These are phyloP conservation scores for Cyanodermella asteris DNA, from an alignment of 2,329 filamentous ascomycete genomes.

Conservation along the genomic window DNA sequence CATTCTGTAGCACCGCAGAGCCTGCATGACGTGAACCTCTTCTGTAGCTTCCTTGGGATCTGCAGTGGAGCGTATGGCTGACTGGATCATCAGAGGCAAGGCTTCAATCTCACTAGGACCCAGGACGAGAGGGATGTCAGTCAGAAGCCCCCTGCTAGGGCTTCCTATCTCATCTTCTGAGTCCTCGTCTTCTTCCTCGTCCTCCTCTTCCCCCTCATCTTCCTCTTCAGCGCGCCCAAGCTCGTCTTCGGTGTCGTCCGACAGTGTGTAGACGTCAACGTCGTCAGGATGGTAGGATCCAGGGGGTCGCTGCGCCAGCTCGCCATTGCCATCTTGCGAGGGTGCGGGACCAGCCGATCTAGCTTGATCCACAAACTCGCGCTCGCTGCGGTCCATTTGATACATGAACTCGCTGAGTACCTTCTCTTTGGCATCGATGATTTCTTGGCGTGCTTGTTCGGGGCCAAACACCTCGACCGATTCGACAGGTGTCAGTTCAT, in stretches of 20 bases:
- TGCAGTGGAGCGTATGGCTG: constrained; percentile 45
- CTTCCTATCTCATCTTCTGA: constrained; percentile 36
- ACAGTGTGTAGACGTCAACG: constrained; percentile 19
- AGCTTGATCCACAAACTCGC: no score
- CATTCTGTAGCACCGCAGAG: constrained; percentile 72
- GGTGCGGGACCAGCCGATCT: no score
- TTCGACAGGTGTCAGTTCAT: no score
- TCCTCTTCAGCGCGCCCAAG: constrained; percentile 30
- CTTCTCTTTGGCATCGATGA: no score
- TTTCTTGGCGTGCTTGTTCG: no score
- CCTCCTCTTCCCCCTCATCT: constrained; percentile 32
- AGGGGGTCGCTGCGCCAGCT: background rate
- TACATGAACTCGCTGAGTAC: no score
- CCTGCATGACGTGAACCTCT: constrained; percentile 56
- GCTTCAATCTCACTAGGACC: constrained; percentile 92
- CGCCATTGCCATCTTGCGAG: constrained; percentile 12
- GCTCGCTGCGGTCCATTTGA: constrained; percentile 29
- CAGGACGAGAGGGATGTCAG: constrained; percentile 82
- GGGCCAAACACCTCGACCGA: no score
- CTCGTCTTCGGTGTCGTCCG: constrained; percentile 21
- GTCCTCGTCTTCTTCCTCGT: constrained; percentile 28
- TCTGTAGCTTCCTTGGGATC: constrained; percentile 36
- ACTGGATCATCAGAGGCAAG: constrained; percentile 91
- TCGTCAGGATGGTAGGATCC: constrained; percentile 15
- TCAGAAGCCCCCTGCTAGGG: constrained; percentile 62